Percentiles rank a stretch among this genome's conserved stretches.
phyloP scores from a whole-genome alignment of 345 rosid species.

The Lumnitzera racemosa region DNA sequence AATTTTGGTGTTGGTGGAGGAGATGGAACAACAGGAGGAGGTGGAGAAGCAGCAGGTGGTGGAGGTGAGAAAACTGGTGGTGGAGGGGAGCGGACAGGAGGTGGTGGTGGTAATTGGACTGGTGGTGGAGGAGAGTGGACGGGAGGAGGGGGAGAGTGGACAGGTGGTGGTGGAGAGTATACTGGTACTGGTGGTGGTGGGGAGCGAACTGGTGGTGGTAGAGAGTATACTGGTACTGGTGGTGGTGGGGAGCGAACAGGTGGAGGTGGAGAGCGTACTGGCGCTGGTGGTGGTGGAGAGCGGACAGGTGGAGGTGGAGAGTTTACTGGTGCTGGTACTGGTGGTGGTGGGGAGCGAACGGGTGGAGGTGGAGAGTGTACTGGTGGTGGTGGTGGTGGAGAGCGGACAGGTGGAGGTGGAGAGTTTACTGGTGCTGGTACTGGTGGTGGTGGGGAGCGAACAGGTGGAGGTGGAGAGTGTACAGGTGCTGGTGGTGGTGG shows the following conservation, averaged over 20 bases:
- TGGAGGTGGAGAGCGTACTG: no score
- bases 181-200: constrained; percentile 15
- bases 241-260: no score
- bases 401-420: constrained; percentile 9
- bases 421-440: constrained; percentile 8
- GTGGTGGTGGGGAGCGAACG: constrained; percentile 20
- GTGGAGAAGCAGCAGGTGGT: constrained; percentile 16
- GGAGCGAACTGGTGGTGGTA: constrained; percentile 10
- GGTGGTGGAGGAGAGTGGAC: constrained; percentile 8
- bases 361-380: no score
- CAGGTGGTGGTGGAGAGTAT: constrained; percentile 24
- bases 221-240: neutral
- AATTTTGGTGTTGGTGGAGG: constrained; percentile 12
- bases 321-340: constrained; percentile 15
- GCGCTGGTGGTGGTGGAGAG: constrained; percentile 23
- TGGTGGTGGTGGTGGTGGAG: no score
- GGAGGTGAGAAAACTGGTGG: constrained; percentile 10
- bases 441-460: constrained; percentile 16
- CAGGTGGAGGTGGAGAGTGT: neutral
- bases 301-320: constrained; percentile 18
- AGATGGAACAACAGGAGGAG: constrained; percentile 16
- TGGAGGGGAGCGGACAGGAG: constrained; percentile 10
- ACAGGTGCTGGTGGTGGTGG: constrained; percentile 9
- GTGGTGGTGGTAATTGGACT: constrained; percentile 9
- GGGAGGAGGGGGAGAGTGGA: constrained; percentile 13